Evolutionary conservation across 2,329 filamentous ascomycete species (phyloP), one percentile per base, ranked within the genome.

Genomic region (Trichophyton rubrum): DNA sequence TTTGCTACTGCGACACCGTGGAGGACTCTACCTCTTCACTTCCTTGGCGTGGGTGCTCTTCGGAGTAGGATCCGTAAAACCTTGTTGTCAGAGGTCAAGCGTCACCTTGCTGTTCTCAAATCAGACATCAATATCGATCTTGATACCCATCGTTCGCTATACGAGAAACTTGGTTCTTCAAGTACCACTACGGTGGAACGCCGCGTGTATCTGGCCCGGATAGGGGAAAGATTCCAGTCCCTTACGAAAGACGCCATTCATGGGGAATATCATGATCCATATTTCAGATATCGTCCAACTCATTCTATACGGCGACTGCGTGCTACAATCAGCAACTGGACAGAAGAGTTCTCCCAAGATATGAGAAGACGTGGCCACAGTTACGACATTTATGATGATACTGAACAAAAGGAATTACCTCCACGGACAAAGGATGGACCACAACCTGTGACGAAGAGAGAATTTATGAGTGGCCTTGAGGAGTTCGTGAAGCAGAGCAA

Each of bases 101-200:
- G 59, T 0, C 69, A 72, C 35, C 65, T 76, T 8, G 72, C 74
- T 0, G 65, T 56, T 33, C 1, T 80, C 66, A 65, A 78, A 65
- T 51, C 66, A 62, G 70, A 75, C 41, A 64, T 75, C 63, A 49
- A 74, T 60, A 33, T 62, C 65, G 63, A 71, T 66, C 58, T 69
- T 67, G n/a, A 70, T 0, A 66, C 68, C 0, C 78, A 75, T 59
- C 66, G 73, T 3, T 20, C 53, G 1, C 62, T 56, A 11, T 56
- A 72, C 1, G 41, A 62, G 0, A 68, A 68, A 49, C 61, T 75
- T 0, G 70, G 69, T 1, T 15, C 55, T 4, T 38, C 67, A 2
- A 68, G 69, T 17, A 55, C 64, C 1, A 71, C 65, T 3, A 56
- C 22, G 11, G 47, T 60, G 20, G 64, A 66, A 33, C 64, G 62